Percentiles rank a stretch among this genome's conserved stretches.
phyloP scores from a whole-genome alignment of 1,139 yeast genomes.

The Sugiyamaella neomexicana region DNA sequence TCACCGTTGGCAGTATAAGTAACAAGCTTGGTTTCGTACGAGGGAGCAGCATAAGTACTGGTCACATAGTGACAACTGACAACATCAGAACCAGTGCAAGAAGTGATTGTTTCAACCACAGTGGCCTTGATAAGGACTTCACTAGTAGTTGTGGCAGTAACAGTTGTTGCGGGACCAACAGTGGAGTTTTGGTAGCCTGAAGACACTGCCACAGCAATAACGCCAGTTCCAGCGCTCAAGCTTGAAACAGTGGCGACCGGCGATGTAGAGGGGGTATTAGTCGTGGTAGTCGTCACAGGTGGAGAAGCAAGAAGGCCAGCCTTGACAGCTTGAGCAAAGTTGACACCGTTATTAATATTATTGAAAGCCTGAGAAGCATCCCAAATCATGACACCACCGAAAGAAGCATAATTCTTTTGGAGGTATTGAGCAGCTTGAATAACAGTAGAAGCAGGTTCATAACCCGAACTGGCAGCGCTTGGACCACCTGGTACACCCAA shows the following conservation, averaged over 20 bases:
- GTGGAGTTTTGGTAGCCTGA: conserved; percentile 1
- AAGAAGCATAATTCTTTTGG: conserved; percentile 40
- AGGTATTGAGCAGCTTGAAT: conserved; percentile 26
- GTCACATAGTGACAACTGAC: conserved; percentile 32
- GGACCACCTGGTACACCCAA: conserved; percentile 73
- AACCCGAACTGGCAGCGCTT: conserved; percentile 71
- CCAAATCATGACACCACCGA: conserved; percentile 91
- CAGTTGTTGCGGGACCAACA: conserved; percentile 7
- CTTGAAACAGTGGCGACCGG: conserved; percentile 10
- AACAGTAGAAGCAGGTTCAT: conserved; percentile 41
- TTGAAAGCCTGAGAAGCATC: conserved; percentile 79
- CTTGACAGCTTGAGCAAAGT: conserved; percentile 42
- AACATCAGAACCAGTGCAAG: conserved; percentile 31
- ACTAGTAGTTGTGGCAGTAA: conserved; percentile 17
- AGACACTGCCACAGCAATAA: conserved; percentile 8
- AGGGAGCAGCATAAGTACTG: conserved; percentile 20
- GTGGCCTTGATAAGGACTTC: conserved; percentile 12
- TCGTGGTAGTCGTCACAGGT: conserved; percentile 15
- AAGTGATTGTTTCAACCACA: conserved; percentile 23
- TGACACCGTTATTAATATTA: conserved; percentile 49
- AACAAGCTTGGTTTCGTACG: conserved; percentile 13
- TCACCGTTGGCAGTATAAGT: conserved; percentile 17
- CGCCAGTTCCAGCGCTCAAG: neutral
- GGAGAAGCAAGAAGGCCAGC: conserved; percentile 12
- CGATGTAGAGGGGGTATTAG: conserved; percentile 5